Percentiles rank a stretch among this genome's conserved stretches.
phyloP scores from a whole-genome alignment of 306 rosid species.

The Rubus parviflorus region DNA sequence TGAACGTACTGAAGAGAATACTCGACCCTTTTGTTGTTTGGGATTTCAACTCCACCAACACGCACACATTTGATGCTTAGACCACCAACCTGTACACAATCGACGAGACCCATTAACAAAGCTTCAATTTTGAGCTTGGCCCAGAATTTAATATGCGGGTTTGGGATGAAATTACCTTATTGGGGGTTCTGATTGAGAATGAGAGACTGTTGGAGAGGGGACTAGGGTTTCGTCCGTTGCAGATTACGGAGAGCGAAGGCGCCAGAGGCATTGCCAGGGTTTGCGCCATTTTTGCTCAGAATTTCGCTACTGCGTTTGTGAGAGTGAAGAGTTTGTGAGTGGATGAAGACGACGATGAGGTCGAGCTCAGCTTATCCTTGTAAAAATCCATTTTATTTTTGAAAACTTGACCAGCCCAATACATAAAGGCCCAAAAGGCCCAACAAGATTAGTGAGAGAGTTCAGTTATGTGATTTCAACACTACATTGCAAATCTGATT shows the following conservation, averaged over 20 bases:
- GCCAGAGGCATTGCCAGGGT: conserved; percentile 71
- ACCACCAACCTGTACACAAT: conserved; percentile 37
- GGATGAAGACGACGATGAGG: conserved; percentile 28
- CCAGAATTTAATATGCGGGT: not conserved
- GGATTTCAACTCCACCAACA: conserved; percentile 91
- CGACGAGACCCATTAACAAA: conserved; percentile 16
- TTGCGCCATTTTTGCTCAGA: conserved; percentile 58
- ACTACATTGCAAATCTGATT: too few relatives aligned
- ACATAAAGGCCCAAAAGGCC: not conserved
- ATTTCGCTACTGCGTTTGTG: not conserved
- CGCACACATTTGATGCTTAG: conserved; percentile 68
- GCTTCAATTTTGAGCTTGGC: not conserved
- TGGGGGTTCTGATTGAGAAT: conserved; percentile 37
- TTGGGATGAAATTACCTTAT: conserved; percentile 42
- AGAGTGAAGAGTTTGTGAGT: conserved; percentile 2
- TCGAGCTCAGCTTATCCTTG: conserved; percentile 7
- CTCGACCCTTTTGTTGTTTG: conserved; percentile 81
- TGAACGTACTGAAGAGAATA: conserved; percentile 87
- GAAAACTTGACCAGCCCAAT: not conserved
- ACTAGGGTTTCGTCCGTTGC: conserved; percentile 33
- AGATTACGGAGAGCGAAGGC: conserved; percentile 64
- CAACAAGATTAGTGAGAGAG: not conserved
- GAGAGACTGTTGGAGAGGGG: conserved; percentile 46
- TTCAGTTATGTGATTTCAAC: too few relatives aligned
- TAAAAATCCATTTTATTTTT: not conserved